Evolutionary conservation across 306 rosid genomes (phyloP).

Genomic region (Amphicarpaea edgeworthii): DNA sequence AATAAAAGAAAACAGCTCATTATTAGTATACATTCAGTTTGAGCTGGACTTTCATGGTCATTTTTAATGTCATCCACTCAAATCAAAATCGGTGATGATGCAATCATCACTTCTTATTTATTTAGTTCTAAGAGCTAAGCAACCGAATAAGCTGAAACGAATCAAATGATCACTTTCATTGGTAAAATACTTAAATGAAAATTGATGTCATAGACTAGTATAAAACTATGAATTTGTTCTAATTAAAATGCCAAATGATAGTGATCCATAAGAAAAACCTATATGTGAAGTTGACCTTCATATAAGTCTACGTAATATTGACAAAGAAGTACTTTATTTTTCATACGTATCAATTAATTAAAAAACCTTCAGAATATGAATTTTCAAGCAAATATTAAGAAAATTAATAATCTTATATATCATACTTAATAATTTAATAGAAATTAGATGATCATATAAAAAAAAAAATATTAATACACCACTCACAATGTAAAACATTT

Average conservation of each 20-base stretch:
- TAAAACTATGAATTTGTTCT: background rate
- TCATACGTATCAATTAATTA: background rate
- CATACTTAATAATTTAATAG: no score
- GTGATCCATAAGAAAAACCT: background rate
- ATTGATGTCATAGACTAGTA: background rate
- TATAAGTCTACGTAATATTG: background rate
- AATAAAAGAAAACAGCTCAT: background rate
- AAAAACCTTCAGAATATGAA: background rate
- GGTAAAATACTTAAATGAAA: background rate
- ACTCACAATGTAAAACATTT: no score
- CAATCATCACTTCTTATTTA: conserved; percentile 26
- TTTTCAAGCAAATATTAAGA: no score
- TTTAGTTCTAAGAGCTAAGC: conserved; percentile 23
- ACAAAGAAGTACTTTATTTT: background rate
- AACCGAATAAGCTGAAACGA: conserved; percentile 1
- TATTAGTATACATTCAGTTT: background rate
- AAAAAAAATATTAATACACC: background rate
- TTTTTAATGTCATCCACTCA: conserved; percentile 7
- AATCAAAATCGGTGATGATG: conserved; percentile 1
- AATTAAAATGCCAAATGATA: background rate
- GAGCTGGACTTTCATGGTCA: conserved; percentile 30
- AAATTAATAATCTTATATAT: no score
- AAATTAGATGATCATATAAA: background rate
- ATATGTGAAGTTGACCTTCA: background rate
- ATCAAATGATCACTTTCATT: background rate